Conservation (phyloP, 805 yeast genomes). For the Schwanniomyces sp. region DNA sequence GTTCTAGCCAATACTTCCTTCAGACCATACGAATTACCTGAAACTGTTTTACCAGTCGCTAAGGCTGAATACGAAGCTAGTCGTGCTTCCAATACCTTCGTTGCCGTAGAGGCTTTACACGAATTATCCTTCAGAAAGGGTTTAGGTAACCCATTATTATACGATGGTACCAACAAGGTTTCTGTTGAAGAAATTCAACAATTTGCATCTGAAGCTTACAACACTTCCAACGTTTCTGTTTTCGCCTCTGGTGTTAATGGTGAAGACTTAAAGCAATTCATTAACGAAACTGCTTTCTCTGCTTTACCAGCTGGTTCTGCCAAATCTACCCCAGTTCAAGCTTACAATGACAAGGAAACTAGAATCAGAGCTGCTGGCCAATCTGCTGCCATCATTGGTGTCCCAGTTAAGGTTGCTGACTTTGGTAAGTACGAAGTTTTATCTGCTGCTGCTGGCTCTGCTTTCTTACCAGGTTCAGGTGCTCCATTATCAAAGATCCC, state of each 20-base stretch:
- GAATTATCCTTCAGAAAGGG: constrained; percentile 82
- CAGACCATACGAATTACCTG: constrained; percentile 81
- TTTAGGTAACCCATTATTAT: constrained; percentile 79
- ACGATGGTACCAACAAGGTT: constrained; percentile 58
- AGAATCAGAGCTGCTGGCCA: constrained; percentile 65
- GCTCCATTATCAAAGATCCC: constrained; percentile 49
- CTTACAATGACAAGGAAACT: constrained; percentile 63
- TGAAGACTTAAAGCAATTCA: constrained; percentile 66
- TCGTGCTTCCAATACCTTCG: constrained; percentile 48
- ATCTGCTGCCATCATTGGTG: constrained; percentile 76
- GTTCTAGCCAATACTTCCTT: constrained; percentile 67
- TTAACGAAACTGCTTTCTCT: constrained; percentile 63
- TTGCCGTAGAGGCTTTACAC: constrained; percentile 78
- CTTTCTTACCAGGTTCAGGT: constrained; percentile 55
- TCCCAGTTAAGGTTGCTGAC: constrained; percentile 67
- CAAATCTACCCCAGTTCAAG: constrained; percentile 36
- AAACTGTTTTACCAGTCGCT: constrained; percentile 80
- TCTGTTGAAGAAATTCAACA: constrained; percentile 63
- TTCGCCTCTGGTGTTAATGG: constrained; percentile 72
- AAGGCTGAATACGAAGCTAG: constrained; percentile 60
- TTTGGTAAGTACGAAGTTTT: constrained; percentile 70
- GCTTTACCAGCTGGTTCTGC: constrained; percentile 63
- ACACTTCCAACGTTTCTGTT: constrained; percentile 68
- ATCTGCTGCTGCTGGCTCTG: constrained; percentile 62
- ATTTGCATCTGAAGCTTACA: constrained; percentile 68